phyloP scores from a whole-genome alignment of 2,329 filamentous ascomycete species.

The Metarhizium robertsii region DNA sequence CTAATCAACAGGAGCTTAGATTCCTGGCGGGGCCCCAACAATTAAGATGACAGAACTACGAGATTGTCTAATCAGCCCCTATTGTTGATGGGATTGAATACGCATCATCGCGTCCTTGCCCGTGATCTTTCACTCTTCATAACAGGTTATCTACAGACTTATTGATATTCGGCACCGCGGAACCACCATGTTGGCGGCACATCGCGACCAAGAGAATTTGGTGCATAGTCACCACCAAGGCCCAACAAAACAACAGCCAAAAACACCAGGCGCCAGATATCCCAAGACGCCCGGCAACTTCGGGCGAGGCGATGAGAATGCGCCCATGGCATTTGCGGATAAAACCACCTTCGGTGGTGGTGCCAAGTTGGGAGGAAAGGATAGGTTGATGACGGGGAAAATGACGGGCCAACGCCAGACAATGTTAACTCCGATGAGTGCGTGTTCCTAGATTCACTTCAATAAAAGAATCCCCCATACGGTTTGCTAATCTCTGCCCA shows the following conservation, averaged over 20 bases:
- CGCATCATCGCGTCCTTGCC: not conserved
- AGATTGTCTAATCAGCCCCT: not conserved
- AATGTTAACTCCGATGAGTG: slow-evolving; percentile 76
- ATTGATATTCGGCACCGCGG: not conserved
- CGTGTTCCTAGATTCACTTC: slow-evolving; percentile 11
- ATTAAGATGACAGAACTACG: not conserved
- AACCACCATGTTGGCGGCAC: slow-evolving; percentile 59
- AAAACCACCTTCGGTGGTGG: slow-evolving; percentile 39
- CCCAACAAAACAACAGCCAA: slow-evolving; percentile 67
- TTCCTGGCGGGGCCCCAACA: slow-evolving; percentile 11
- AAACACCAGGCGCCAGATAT: slow-evolving; percentile 67
- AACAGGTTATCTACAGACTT: not conserved
- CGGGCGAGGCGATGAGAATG: slow-evolving; percentile 78
- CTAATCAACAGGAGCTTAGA: slow-evolving; percentile 6
- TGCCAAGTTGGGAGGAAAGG: slow-evolving; percentile 43
- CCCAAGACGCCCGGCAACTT: slow-evolving; percentile 78
- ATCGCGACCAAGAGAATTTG: slow-evolving; percentile 82
- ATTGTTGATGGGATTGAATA: not conserved
- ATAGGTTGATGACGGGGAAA: slow-evolving; percentile 38
- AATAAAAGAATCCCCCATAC: not conserved
- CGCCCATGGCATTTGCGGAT: slow-evolving; percentile 27
- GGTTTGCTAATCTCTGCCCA: slow-evolving; percentile 6
- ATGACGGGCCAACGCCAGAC: slow-evolving; percentile 36
- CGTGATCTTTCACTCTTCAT: not conserved
- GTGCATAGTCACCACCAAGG: slow-evolving; percentile 69